Base-by-base conservation (phyloP, 305 asterid species). In the Rubia occidens region DNA sequence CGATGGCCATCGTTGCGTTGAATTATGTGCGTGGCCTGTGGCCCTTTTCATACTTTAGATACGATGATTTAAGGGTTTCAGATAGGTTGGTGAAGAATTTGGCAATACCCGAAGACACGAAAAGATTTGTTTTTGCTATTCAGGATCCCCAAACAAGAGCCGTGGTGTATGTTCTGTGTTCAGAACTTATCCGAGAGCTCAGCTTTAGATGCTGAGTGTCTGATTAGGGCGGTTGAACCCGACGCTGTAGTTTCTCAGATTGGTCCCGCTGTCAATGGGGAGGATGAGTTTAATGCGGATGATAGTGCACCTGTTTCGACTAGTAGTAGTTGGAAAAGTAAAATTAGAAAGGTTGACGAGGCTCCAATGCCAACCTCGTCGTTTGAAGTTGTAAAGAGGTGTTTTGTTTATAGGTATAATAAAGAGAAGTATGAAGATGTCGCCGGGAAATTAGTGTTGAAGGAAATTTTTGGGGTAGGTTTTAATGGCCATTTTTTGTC, bases 151-250 rank as follows among this genome's bases (percentile, higher is more conserved):
- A 84, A 69, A 83, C 95, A 1, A 72, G 76, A 75, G 79, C 89
- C 49, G 85, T 90, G 51, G 81, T 93, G 37, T 90, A 90, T 67
- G 81, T 90, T 2, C 76, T 78, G 89, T 68, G 96, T 86, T 60
- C 98, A 88, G 89, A 93, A 84, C 85, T 80, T 93, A 39, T 93
- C 97, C 0, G 89, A 90, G 65, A 83, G 89, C 82, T 93, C 97
- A 20, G 87, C 92, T 76, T 68, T 70, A 44, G 98, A 93, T 77
- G 91, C 85, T 0, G 89, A 93, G 80, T 82, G 84, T 76, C 79
- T 93, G 37, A 93, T 93, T 61, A 83, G 87, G 68, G 85, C 78
- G 70, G 77, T 90, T 78, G 83, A 80, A 77, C 98, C 98, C 37
- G 96, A 93, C 43, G 97, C 98, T 8, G 98, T 93, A 54, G 85